Base-by-base conservation (phyloP, 2,329 filamentous ascomycete species). In the Curvularia verruculosa region DNA sequence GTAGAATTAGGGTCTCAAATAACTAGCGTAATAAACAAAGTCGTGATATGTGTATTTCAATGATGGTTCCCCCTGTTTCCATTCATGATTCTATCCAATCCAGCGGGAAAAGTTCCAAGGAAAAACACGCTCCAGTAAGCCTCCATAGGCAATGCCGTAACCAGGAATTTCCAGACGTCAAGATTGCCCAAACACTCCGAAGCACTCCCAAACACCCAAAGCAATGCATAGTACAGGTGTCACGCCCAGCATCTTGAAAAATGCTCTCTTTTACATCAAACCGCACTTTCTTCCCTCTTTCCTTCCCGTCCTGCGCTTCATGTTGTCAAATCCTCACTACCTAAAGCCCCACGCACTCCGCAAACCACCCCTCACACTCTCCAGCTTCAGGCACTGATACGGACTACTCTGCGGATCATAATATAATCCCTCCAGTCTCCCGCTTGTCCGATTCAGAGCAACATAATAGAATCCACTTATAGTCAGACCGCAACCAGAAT, bases 401-500 rank as follows among this genome's bases (percentile, higher is more conserved):
- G 82, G 83, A 55, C 79, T 81, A 60, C 79, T 81, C 64, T 79
- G 76, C n/a, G 81, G 81, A 73, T 85, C 83, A 66, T 80, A 84
- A 67, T 85, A 85, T 59, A 84, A 69, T 0, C 83, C 83, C 62
- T 84, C 79, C 4, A 84, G 72, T 15, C 59, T 63, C 1, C 83
- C 83, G 64, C 81, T 79, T 12, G 69, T 70, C 40, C 82, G 70
- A 53, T 76, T 65, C 65, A 85, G 55, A 64, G 78, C 81, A 5
- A 83, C 77, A 63, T 83, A 85, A 61, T 85, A 85, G 60, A 84
- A 85, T 0, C 83, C 83, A 26, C 74, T 78, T 52, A 85, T 85
- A 7, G 82, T 85, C 36, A 84, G 70, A 0, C 82, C 82, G 51
- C 71, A 76, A 15, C 75, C 71, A 5, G 70, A 68, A 19, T 74